Conservation (phyloP, 140 eudicot genomes). For the Cichorium intybus region DNA sequence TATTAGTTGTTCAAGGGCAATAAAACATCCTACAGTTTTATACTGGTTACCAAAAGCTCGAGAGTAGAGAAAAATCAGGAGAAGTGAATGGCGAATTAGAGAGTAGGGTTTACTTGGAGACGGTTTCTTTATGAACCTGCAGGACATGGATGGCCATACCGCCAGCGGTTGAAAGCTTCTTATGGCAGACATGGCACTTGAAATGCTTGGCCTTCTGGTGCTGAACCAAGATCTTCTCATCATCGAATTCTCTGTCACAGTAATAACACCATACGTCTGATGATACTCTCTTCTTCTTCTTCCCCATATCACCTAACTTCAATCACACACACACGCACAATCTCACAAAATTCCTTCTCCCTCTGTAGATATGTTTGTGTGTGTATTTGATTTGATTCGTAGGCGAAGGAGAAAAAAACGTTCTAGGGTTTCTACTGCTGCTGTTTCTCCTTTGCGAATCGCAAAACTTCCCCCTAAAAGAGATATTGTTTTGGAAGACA, state of each 20-base stretch:
- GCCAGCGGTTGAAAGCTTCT: slow-evolving; percentile 96
- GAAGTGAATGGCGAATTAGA: not conserved
- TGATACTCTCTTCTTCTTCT: slow-evolving; percentile 74
- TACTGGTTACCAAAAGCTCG: not conserved
- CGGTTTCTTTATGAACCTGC: slow-evolving; percentile 95
- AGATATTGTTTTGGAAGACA: slow-evolving; percentile 13
- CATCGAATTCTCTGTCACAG: slow-evolving; percentile 93
- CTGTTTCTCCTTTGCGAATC: slow-evolving; percentile 23
- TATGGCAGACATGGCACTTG: slow-evolving; percentile 93
- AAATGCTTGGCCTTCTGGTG: slow-evolving; percentile 97
- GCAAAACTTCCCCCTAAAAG: slow-evolving; percentile 8
- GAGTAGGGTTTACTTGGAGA: slow-evolving; percentile 54
- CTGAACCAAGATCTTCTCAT: slow-evolving; percentile 94
- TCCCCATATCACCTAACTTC: slow-evolving; percentile 59
- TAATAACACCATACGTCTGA: slow-evolving; percentile 89
- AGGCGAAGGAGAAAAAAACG: slow-evolving; percentile 3
- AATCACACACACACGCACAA: slow-evolving; percentile 8
- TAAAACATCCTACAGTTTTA: not conserved
- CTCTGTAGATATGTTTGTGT: not conserved
- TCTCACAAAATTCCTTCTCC: not conserved
- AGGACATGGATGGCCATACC: slow-evolving; percentile 98
- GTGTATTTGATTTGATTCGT: slow-evolving; percentile 19
- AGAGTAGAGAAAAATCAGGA: not conserved
- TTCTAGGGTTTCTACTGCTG: slow-evolving; percentile 27
- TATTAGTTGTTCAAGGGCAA: not conserved